These are phyloP conservation scores for Clathrus columnatus DNA, from an alignment of 768 basidiomycete genomes.

Conservation along the genomic window DNA sequence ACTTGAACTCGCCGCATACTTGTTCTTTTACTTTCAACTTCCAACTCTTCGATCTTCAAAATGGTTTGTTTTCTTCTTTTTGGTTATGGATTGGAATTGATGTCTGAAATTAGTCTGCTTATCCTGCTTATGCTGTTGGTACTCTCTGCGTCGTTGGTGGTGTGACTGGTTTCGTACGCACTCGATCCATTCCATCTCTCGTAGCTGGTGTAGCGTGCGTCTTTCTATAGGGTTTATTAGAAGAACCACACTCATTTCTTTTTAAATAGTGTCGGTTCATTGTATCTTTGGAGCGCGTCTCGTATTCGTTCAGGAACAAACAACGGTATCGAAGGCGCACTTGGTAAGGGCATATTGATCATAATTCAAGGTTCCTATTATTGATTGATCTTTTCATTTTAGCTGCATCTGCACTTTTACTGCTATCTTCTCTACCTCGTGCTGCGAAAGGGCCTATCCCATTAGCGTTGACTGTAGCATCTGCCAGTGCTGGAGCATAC, in stretches of 20 bases:
- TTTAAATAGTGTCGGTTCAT: conserved; percentile 53
- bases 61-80: not conserved
- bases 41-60: not conserved
- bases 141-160: conserved; percentile 71
- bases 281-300: conserved; percentile 75
- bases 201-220: conserved; percentile 73
- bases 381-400: not conserved
- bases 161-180: conserved; percentile 58
- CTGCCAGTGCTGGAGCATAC: conserved; percentile 53
- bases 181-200: conserved; percentile 72
- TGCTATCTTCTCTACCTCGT: conserved; percentile 68
- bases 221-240: not conserved
- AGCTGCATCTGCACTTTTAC: conserved; percentile 71
- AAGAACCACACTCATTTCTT: not conserved
- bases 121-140: conserved; percentile 74
- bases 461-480: conserved; percentile 48
- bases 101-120: conserved; percentile 50
- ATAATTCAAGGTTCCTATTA: not conserved
- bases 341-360: conserved; percentile 36
- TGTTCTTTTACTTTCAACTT: no score
- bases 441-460: conserved; percentile 70
- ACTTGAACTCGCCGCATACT: no score
- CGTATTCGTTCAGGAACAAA: conserved; percentile 62
- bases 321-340: conserved; percentile 70
- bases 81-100: no score